Evolutionary conservation across 805 yeast genomes (phyloP).

Genomic region (Brettanomyces custersianus): DNA sequence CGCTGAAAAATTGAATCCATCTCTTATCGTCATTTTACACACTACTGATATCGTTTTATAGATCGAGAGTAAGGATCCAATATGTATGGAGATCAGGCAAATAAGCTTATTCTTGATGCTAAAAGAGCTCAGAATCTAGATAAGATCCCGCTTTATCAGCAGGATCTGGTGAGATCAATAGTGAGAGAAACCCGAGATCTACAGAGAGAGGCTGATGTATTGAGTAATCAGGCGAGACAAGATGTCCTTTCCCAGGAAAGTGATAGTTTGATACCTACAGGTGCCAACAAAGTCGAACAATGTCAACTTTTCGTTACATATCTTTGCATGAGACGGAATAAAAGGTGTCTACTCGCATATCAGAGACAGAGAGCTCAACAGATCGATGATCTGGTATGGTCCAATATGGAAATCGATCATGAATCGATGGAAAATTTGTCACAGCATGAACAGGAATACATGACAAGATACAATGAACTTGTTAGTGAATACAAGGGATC

Average conservation of each 20-base stretch:
- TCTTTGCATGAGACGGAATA: conserved; percentile 77
- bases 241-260: conserved; percentile 12
- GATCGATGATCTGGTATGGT: conserved; percentile 66
- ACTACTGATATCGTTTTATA: background rate
- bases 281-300: conserved; percentile 39
- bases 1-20: too few species aligned
- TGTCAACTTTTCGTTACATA: conserved; percentile 64
- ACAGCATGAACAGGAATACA: conserved; percentile 73
- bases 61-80: too few species aligned
- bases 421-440: conserved; percentile 44
- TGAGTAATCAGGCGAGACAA: conserved; percentile 19
- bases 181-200: conserved; percentile 63
- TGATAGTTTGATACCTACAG: conserved; percentile 23
- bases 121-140: conserved; percentile 64
- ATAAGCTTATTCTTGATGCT: conserved; percentile 78
- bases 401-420: conserved; percentile 41
- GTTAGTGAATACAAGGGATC: conserved; percentile 70
- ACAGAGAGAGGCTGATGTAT: conserved; percentile 41
- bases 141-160: conserved; percentile 59
- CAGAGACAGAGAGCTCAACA: conserved; percentile 62
- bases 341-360: conserved; percentile 81
- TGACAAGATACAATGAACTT: conserved; percentile 59
- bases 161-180: conserved; percentile 60
- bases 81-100: conserved; percentile 88
- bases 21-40: background rate